Percentiles rank a stretch among this genome's conserved stretches.
phyloP scores from a whole-genome alignment of 2,329 filamentous ascomycete genomes.

The Alternaria brassicicola region DNA sequence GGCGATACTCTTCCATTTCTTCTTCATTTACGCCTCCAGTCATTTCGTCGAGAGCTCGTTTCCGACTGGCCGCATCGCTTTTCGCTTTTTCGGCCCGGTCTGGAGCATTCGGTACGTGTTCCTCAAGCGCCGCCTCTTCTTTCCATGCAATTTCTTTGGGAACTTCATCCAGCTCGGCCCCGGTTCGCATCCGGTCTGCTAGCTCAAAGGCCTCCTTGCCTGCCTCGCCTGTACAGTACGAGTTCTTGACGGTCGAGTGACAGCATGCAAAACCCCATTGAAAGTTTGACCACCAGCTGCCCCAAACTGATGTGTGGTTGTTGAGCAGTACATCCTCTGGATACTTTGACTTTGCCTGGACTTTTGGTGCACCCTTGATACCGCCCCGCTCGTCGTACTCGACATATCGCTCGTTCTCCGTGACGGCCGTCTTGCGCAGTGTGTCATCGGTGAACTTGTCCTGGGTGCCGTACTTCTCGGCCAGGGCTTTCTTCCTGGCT shows the following conservation, averaged over 20 bases:
- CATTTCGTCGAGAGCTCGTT: constrained; percentile 80
- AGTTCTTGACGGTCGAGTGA: constrained; percentile 92
- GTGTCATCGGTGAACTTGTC: constrained; percentile 66
- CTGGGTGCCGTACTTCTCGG: constrained; percentile 81
- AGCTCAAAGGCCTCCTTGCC: constrained; percentile 82
- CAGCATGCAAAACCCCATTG: constrained; percentile 97
- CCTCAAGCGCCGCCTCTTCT: constrained; percentile 49
- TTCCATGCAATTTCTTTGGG: constrained; percentile 51
- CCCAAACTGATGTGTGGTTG: constrained; percentile 93
- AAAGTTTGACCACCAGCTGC: constrained; percentile 96
- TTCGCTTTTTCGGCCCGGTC: constrained; percentile 51
- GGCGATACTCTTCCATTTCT: constrained; percentile 84
- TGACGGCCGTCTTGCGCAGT: constrained; percentile 70
- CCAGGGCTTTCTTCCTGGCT: constrained; percentile 71
- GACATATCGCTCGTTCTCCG: constrained; percentile 83
- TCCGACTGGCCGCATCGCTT: constrained; percentile 59
- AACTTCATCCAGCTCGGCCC: constrained; percentile 52
- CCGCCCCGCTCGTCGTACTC: constrained; percentile 92
- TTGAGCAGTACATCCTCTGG: constrained; percentile 84
- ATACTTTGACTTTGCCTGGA: constrained; percentile 85
- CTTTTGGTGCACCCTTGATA: constrained; percentile 84
- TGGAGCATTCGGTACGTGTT: constrained; percentile 53
- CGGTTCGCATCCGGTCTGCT: constrained; percentile 66
- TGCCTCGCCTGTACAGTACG: constrained; percentile 93
- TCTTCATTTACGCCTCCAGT: constrained; percentile 78